Evolutionary conservation across 2,329 filamentous ascomycete genomes (phyloP).

Genomic region (Thelonectria blattea): DNA sequence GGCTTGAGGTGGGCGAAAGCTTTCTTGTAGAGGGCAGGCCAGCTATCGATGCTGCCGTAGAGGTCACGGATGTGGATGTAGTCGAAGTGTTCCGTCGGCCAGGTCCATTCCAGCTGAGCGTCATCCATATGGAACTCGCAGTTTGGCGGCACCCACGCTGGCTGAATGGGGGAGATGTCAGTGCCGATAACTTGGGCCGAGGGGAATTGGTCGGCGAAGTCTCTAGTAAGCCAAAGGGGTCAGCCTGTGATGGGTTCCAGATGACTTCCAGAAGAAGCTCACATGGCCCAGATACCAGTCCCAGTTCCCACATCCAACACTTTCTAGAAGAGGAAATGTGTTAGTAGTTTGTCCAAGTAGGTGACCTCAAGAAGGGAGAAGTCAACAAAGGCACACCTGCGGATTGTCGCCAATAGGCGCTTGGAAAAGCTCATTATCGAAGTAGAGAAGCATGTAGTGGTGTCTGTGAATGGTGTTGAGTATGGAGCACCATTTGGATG

Average conservation of each 20-base stretch:
- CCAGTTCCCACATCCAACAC: constrained; percentile 21
- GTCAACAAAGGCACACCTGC: constrained; percentile 9
- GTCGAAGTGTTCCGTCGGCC: constrained; percentile 22
- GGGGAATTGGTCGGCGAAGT: constrained; percentile 24
- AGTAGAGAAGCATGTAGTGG: constrained; percentile 28
- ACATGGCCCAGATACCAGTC: constrained; percentile 21
- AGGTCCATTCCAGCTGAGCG: constrained; percentile 24
- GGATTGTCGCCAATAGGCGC: constrained; percentile 18
- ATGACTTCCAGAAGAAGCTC: not conserved
- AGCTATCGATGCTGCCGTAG: constrained; percentile 23
- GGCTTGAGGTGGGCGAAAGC: constrained; percentile 21
- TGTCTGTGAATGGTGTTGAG: constrained; percentile 15
- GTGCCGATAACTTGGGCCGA: constrained; percentile 23
- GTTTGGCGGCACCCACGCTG: constrained; percentile 16
- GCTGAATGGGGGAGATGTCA: constrained; percentile 22
- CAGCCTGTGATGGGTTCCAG: not conserved
- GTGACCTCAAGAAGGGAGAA: not conserved
- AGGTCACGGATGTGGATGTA: constrained; percentile 25
- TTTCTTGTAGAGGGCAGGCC: constrained; percentile 21
- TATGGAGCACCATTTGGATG: not conserved
- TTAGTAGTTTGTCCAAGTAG: constrained; percentile 4
- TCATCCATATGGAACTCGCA: constrained; percentile 19
- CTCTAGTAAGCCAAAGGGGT: constrained; percentile 1
- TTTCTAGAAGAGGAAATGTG: not conserved
- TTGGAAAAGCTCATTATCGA: constrained; percentile 27